Conservation (phyloP, 2,329 filamentous ascomycete species). For the Chaetomium sp. region DNA sequence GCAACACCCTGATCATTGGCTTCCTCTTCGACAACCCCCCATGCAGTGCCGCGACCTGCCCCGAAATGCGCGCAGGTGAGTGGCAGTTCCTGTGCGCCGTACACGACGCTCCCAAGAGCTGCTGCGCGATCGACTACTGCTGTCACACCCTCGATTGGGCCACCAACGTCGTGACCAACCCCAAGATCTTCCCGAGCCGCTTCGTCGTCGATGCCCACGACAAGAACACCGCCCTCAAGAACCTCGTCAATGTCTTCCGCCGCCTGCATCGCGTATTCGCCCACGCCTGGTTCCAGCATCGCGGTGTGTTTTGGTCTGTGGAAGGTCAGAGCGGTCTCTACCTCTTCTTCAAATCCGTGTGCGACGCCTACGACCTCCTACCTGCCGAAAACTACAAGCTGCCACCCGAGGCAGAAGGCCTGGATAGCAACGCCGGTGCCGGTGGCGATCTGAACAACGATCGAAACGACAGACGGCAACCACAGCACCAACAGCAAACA, state of each 20-base stretch:
- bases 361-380: slow-evolving; percentile 82
- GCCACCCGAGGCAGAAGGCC: slow-evolving; percentile 83
- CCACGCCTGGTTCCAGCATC: slow-evolving; percentile 97
- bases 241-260: slow-evolving; percentile 90
- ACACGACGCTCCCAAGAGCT: slow-evolving; percentile 92
- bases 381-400: slow-evolving; percentile 95
- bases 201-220: slow-evolving; percentile 57
- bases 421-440: slow-evolving; percentile 42
- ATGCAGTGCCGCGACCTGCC: slow-evolving; percentile 83
- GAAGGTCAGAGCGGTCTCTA: slow-evolving; percentile 90
- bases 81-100: slow-evolving; percentile 99
- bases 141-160: slow-evolving; percentile 98
- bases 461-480: slow-evolving; percentile 11
- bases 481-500: slow-evolving; percentile 14
- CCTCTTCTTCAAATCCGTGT: slow-evolving; percentile 94
- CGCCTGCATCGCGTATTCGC: slow-evolving; percentile 94
- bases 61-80: slow-evolving; percentile 96
- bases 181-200: slow-evolving; percentile 90
- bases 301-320: slow-evolving; percentile 89
- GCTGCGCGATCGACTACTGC: slow-evolving; percentile 98
- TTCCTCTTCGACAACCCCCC: slow-evolving; percentile 88
- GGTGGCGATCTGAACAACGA: slow-evolving; percentile 2
- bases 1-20: slow-evolving; percentile 84
- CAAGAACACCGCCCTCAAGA: slow-evolving; percentile 62
- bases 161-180: slow-evolving; percentile 85